Evolutionary conservation across 768 basidiomycete genomes (phyloP), one percentile per base, ranked within the genome.

Genomic region (Rhodotorula taiwanensis): DNA sequence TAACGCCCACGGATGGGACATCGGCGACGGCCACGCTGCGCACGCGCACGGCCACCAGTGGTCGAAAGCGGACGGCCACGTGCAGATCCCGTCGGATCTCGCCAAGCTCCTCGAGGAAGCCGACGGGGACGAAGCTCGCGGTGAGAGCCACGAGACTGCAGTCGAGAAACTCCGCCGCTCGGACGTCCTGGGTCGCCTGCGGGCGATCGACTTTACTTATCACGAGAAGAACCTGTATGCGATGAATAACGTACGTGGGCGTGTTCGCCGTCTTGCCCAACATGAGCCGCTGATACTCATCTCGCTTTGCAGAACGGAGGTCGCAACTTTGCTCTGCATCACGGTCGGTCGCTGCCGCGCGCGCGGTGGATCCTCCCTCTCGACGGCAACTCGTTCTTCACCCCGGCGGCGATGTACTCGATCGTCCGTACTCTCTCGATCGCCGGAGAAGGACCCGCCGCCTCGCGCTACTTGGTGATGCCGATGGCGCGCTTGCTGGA

Each of bases 371-470:
- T 73, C 51, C 50, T 74, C 2, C 74, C 74, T 2, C 65, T 74
- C 41, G 74, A 74, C 52, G 72, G 72, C 56, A 74, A 74, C 66
- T 74, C 72, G 42, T 73, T 72, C 65, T 70, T 74, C 58, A 73
- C 74, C 9, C 71, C 70, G 8, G 55, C 70, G 14, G 71, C 72
- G 1, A 69, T 74, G 66, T 56, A 52, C 43, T 68, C 72, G 14
- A 54, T 74, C 51, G 62, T 73, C 21, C 55, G 60, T 18, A 64
- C 67, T 0, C 61, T 67, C 36, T 70, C 69, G 20, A 66, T 70
- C 56, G 52, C 69, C 15, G 72, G 71, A 50, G 70, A 70, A 25
- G 71, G 67, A 7, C n/a, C 45, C 16, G 36, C 51, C 11, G 56
- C 66, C 5, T 70, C 69, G 18, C 58, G 62, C 18, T 72, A 72